Evolutionary conservation across 225 moss, liverwort and hornwort genomes (phyloP), one percentile per base, ranked within the genome.

Genomic region (Takakia lepidozioides): DNA sequence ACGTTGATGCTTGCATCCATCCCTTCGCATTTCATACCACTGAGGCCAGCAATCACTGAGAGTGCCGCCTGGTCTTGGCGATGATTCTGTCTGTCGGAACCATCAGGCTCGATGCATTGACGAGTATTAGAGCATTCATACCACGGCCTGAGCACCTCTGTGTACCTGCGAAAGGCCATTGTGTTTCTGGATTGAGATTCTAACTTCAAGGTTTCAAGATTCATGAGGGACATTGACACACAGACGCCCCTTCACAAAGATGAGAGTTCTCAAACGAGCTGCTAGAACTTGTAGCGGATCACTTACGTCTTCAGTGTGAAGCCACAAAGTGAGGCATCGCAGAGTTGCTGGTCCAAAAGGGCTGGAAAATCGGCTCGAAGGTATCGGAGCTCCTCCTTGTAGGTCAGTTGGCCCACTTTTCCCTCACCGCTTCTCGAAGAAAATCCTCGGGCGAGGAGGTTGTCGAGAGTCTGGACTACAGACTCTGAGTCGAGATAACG

Each of bases 41-140:
- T 46, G 7, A 84, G 60, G 47, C 61, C 62, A 1, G 62, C 67
- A 3, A 88, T 58, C 34, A 84, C 46, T 0, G 84, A 71, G 13
- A 87, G 77, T 2, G 81, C 87, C 1, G 84, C 48, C 49, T 87
- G 80, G 45, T 81, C 87, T 48, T 84, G 84, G 1, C 81, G 65
- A 3, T 84, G 87, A 43, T 87, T 84, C 45, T 48, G 64, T 20
- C 80, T 65, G 32, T 76, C 77, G 2, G 84, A 74, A n/a, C 87
- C 84, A 18, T 74, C 66, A 0, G 87, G 87, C 0, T 69, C 87
- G n/a, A 84, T 87, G 60, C 87, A 87, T 40, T 87, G 87, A 21
- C 74, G 52, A 3, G 80, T 78, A n/a, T 64, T 55, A 46, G 84
- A 68, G 47, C 84, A 87, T 39, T 87, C 84, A 24, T 67, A 83